Base-by-base conservation (phyloP, 2,329 filamentous ascomycete genomes). In the Fusarium pilosicola region DNA sequence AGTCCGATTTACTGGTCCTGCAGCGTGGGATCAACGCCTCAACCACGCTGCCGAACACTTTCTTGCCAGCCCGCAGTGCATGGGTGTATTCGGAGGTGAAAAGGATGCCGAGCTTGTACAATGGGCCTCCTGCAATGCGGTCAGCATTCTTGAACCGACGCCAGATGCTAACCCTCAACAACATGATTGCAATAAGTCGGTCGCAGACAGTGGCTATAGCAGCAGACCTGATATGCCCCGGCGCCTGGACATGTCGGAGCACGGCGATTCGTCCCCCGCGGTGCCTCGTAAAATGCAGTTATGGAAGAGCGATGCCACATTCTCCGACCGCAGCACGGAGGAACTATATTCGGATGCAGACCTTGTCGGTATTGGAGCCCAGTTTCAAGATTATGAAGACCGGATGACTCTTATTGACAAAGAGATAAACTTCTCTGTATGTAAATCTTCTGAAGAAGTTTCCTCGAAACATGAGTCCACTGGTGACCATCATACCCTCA, bases 11-110 rank as follows among this genome's bases (percentile, higher is more conserved):
- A 20, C 15, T 0, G 51, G 51, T 6, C 11, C 51, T 18, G 0
- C 6, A 0, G 36, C 51, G 0, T 55, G 36, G 51, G 26, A 55
- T 8, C 51, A n/a, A 18, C 51, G 51, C 0, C 0, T 55, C 0
- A n/a, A 55, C 14, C 51, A 55, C 0, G 51, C 36, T 0, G 36
- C 51, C 1, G 20, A 55, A 0, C 51, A 55, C 0, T 55, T 55
- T 0, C 20, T 55, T 5, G 0, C 15, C 20, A 55, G 1, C 0
- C 36, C 51, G 0, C 36, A 18, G 20, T 41, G 51, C 1, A 0
- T 10, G 0, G 20, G 6, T 0, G 51, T 30, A 1, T 55, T 55
- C 0, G 51, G 51, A 0, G 51, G 24, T 0, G 36, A 55, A 2
- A 3, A 0, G 0, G 51, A 55, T 0, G 3, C 18, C 0, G 51